Base-by-base conservation (phyloP, 108 stramenopile species). In the Nitzschia sp. region DNA sequence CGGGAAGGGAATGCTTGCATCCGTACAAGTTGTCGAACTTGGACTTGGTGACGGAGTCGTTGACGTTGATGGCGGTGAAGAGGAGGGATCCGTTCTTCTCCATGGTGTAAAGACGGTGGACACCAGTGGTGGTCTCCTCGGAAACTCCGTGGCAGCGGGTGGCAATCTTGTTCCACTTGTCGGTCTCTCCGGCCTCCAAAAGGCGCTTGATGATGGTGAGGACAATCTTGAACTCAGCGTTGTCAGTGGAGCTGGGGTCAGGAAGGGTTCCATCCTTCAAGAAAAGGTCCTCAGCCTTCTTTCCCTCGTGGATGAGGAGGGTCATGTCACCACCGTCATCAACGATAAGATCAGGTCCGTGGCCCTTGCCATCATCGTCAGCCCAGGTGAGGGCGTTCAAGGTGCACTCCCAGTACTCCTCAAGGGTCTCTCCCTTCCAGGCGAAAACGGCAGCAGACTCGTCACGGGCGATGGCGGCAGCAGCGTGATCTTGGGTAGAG, bases 21-120 rank as follows among this genome's bases (percentile, higher is more conserved):
- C 98, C 98, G 83, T 99, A 99, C 53, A 99, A 83, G 94, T 99
- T 99, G 90, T 99, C 98, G 83, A 99, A 99, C 81, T 99, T 99
- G 84, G 97, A 97, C 93, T 99, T 99, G 88, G 98, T 99, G 63
- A 99, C 98, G 38, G 93, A 95, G 88, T 99, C 98, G 88, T 99
- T 99, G 70, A 99, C 98, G 78, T 99, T 99, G 93, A 99, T 98
- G 77, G 96, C 96, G 38, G 98, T 95, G 93, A 99, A 97, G 70
- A 99, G 93, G 25, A 99, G 96, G 58, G 86, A 81, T 70, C 93
- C 92, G 66, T 78, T 82, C 91, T 98, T 96, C 87, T 97, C 96
- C 98, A 99, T 99, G 71, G 88, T 84, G 90, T 98, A 98, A 10
- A 99, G 91, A 82, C 98, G 94, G 93, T 99, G 97, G 25, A 99